Conservation (phyloP, 805 yeast genomes). For the Candida maesae region DNA sequence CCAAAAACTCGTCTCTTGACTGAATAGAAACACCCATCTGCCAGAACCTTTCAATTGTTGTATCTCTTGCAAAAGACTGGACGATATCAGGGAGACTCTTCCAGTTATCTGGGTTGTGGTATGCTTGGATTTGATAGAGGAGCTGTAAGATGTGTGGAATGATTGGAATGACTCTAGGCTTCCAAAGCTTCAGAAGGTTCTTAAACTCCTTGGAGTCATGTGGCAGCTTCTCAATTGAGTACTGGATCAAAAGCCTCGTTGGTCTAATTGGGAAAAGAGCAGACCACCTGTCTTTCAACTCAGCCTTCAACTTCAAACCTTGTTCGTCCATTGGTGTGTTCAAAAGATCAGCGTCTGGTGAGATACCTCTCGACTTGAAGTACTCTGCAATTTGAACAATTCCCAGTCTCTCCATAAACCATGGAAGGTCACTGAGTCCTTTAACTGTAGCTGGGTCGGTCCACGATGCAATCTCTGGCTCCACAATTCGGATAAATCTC, state of each 20-base stretch:
- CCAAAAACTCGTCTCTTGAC: constrained; percentile 89
- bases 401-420: constrained; percentile 98
- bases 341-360: constrained; percentile 69
- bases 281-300: constrained; percentile 87
- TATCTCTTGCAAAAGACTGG: constrained; percentile 84
- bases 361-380: constrained; percentile 77
- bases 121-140: constrained; percentile 86
- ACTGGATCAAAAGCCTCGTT: constrained; percentile 90
- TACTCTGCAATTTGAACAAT: constrained; percentile 91
- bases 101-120: constrained; percentile 94
- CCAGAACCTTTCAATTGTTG: constrained; percentile 95
- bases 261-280: constrained; percentile 94
- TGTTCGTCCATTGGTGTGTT: constrained; percentile 85
- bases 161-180: constrained; percentile 87
- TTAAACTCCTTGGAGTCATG: constrained; percentile 74
- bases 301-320: constrained; percentile 72
- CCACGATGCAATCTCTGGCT: constrained; percentile 92
- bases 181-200: constrained; percentile 72
- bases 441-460: constrained; percentile 86
- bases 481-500: constrained; percentile 82
- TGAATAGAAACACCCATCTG: constrained; percentile 96
- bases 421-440: constrained; percentile 83
- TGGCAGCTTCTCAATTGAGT: constrained; percentile 85
- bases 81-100: constrained; percentile 80
- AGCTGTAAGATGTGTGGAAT: constrained; percentile 87